Conservation (phyloP, 805 yeast species). For the Isabelozyma pseudorhagii region DNA sequence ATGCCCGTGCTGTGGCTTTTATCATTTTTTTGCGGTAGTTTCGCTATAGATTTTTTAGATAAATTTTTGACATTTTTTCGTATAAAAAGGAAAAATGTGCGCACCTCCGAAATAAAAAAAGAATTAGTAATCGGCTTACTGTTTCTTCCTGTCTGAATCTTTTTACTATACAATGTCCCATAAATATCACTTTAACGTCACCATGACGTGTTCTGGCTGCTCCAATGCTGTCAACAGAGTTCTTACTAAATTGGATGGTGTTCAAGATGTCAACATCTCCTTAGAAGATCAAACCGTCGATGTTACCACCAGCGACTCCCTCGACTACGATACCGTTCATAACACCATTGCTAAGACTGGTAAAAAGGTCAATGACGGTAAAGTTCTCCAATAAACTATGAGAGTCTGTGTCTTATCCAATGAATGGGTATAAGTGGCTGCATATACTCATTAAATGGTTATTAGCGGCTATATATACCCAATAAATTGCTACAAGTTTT, state of each 20-base stretch:
- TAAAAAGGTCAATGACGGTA: conserved; percentile 71
- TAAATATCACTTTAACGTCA: conserved; percentile 75
- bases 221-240: conserved; percentile 83
- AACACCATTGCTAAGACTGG: conserved; percentile 87
- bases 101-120: not conserved
- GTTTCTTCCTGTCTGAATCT: not conserved
- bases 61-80: not conserved
- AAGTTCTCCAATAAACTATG: conserved; percentile 37
- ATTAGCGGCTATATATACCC: too few relatives aligned
- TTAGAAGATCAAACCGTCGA: conserved; percentile 79
- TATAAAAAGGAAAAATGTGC: too few relatives aligned
- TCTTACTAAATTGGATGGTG: conserved; percentile 68
- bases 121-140: not conserved
- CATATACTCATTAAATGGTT: too few relatives aligned
- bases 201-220: conserved; percentile 87
- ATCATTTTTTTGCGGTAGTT: not conserved
- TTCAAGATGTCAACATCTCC: conserved; percentile 67
- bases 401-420: not conserved
- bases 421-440: too few relatives aligned
- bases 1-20: not conserved
- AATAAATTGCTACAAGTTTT: too few relatives aligned
- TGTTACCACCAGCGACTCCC: conserved; percentile 54
- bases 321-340: conserved; percentile 75
- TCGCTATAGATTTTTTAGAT: not conserved
- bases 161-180: conserved; percentile 39